Base-by-base conservation (phyloP, 495 filamentous ascomycete species). In the Penicilliopsis zonata region DNA sequence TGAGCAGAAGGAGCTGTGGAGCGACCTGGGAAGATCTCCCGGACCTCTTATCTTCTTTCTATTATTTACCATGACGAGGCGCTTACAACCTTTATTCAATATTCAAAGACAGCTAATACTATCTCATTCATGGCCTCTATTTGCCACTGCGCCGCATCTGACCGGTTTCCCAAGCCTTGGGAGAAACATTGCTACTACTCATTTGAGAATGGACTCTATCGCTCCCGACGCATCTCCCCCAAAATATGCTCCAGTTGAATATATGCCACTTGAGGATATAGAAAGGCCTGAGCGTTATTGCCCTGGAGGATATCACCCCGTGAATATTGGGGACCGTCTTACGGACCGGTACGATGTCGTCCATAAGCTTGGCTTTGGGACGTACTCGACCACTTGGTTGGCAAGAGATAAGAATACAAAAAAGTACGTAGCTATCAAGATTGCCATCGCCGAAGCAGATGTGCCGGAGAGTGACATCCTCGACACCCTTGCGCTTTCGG, bases 351-450 rank as follows among this genome's bases (percentile, higher is more conserved):
- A 70, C 37, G 50, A 65, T 37, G 49, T 69, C 32, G 41, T 67
- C n/a, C 51, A 52, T 9, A 72, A 72, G 44, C 55, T 69, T 24
- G 64, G 67, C 10, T 70, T 52, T 36, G 67, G 67, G 17, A 41
- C 57, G 6, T 47, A 41, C 23, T 70, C 65, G 10, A 70, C 67
- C 3, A 60, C 53, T 9, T 69, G 63, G 63, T 49, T 71, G 25
- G 58, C 55, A 28, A 40, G 38, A 7, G 58, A 65, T 28, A 14
- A 30, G 24, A 37, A 13, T 26, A 28, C n/a, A 19, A 31, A 25
- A 5, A 35, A 18, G 32, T 44, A 48, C 30, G 38, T 46, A 23
- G 36, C 44, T 12, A 33, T 44, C 19, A 50, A 53, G 12, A 33
- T 33, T 4, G 36, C 35, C 47, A 24, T 24, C 39, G 24, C 38